Conservation (phyloP, 2,329 filamentous ascomycete species). For the Penicillium sp. region DNA sequence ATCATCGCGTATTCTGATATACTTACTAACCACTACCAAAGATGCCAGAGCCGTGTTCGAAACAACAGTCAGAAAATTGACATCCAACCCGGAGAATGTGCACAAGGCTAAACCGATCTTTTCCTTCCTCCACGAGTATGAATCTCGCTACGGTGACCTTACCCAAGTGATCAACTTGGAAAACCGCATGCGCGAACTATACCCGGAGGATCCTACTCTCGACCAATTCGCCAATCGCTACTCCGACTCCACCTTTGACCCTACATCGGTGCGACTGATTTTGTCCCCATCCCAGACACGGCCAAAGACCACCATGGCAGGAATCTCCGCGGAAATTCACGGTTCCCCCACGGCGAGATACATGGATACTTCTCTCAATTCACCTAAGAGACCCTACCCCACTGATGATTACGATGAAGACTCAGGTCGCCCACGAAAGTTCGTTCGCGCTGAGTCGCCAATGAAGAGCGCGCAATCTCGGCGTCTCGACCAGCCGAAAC, state of each 20-base stretch:
- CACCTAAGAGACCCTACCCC: constrained; percentile 58
- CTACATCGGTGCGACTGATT: constrained; percentile 75
- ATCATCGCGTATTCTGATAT: background rate
- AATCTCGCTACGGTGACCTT: constrained; percentile 90
- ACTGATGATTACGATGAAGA: constrained; percentile 70
- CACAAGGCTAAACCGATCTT: constrained; percentile 81
- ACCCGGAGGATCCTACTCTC: constrained; percentile 78
- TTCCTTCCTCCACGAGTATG: constrained; percentile 89
- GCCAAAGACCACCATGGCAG: constrained; percentile 51
- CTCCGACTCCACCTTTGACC: constrained; percentile 72
- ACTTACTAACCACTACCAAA: constrained; percentile 37
- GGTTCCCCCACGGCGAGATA: constrained; percentile 39
- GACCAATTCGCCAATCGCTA: constrained; percentile 74
- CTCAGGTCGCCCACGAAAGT: constrained; percentile 74
- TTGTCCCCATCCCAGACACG: constrained; percentile 79
- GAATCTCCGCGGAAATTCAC: constrained; percentile 25
- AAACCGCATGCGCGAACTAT: constrained; percentile 89
- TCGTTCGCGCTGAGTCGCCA: constrained; percentile 85
- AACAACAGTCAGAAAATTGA: constrained; percentile 80
- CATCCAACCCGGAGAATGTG: constrained; percentile 70
- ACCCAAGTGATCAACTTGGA: constrained; percentile 88
- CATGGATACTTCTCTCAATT: constrained; percentile 39
- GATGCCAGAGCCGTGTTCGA: constrained; percentile 96
- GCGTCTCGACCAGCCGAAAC: constrained; percentile 72
- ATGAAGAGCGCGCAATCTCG: constrained; percentile 87